A percentile compares a stretch with the other conserved stretches of the same genome.
These are phyloP conservation scores for Teratosphaeria nubilosa DNA, from an alignment of 2,329 filamentous ascomycete species.

Conservation along the genomic window DNA sequence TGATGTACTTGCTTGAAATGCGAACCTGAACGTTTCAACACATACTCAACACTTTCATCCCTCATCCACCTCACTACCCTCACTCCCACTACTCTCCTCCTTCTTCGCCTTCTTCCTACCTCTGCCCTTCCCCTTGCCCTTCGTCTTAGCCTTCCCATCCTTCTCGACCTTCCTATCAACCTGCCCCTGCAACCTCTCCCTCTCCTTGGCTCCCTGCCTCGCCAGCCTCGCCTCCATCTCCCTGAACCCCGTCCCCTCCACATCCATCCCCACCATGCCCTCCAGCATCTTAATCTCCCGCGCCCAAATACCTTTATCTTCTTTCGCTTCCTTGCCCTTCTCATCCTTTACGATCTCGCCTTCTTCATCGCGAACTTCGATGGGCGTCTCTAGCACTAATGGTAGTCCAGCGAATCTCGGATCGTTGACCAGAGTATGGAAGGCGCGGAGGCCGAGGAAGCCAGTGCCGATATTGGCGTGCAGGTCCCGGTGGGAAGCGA, in stretches of 20 bases:
- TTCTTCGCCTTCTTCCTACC: neutral
- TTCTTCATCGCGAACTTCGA: slow-evolving; percentile 57
- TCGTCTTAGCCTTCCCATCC: slow-evolving; percentile 29
- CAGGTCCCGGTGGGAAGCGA: slow-evolving; percentile 71
- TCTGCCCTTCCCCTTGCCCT: neutral
- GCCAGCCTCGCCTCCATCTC: slow-evolving; percentile 55
- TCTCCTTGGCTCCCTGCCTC: slow-evolving; percentile 57
- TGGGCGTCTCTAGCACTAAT: slow-evolving; percentile 94
- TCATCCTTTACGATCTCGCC: slow-evolving; percentile 42
- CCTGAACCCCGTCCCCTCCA: slow-evolving; percentile 62
- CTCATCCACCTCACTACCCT: neutral
- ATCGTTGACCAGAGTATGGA: slow-evolving; percentile 85
- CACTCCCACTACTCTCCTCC: neutral
- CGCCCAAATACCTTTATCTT: slow-evolving; percentile 81
- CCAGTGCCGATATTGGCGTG: slow-evolving; percentile 96
- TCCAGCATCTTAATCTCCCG: slow-evolving; percentile 92
- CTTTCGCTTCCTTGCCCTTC: slow-evolving; percentile 41
- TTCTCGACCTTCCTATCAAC: slow-evolving; percentile 64
- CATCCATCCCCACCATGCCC: slow-evolving; percentile 73
- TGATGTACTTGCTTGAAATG: neutral
- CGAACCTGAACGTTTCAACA: neutral
- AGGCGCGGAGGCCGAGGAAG: slow-evolving; percentile 80
- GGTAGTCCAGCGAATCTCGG: slow-evolving; percentile 65
- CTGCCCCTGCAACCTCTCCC: slow-evolving; percentile 66
- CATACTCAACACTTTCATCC: neutral